Evolutionary conservation across 176 grass and related monocot genomes (phyloP).

Genomic region (Aechmea fasciata): DNA sequence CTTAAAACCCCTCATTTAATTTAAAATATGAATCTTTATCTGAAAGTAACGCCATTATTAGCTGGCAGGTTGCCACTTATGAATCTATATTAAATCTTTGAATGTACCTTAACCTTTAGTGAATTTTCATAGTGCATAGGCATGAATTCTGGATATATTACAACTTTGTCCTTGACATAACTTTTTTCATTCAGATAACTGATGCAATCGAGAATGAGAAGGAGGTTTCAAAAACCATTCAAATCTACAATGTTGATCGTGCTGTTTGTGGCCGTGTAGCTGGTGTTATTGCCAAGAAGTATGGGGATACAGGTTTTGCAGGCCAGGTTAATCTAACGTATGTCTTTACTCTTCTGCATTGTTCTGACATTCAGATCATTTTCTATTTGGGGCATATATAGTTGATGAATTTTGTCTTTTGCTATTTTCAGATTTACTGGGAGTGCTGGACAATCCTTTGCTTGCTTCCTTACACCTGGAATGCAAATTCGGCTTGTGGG

Average conservation of each 20-base stretch:
- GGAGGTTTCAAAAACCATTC: slow-evolving; percentile 62
- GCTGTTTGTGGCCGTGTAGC: slow-evolving; percentile 88
- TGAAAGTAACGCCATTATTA: too few relatives aligned
- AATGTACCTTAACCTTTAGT: too few relatives aligned
- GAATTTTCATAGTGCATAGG: too few relatives aligned
- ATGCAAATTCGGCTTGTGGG: slow-evolving; percentile 86
- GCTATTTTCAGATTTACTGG: slow-evolving; percentile 67
- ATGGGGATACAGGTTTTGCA: slow-evolving; percentile 90
- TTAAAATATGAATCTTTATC: too few relatives aligned
- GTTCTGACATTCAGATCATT: background rate
- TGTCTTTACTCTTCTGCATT: slow-evolving; percentile 24
- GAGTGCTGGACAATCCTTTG: slow-evolving; percentile 97
- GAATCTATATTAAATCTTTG: too few relatives aligned
- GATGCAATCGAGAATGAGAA: slow-evolving; percentile 92
- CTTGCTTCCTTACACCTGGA: slow-evolving; percentile 94
- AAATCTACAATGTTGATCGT: slow-evolving; percentile 96
- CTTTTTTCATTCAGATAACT: slow-evolving; percentile 41
- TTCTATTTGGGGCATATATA: background rate
- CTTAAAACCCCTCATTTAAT: too few relatives aligned
- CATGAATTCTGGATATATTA: background rate
- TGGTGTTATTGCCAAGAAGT: slow-evolving; percentile 97
- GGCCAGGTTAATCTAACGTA: slow-evolving; percentile 94
- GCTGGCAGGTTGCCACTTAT: too few relatives aligned
- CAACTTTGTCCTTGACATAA: background rate
- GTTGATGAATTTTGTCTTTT: slow-evolving; percentile 3